Evolutionary conservation across 495 filamentous ascomycete genomes (phyloP).

Genomic region (Hypoxylon lenormandii): DNA sequence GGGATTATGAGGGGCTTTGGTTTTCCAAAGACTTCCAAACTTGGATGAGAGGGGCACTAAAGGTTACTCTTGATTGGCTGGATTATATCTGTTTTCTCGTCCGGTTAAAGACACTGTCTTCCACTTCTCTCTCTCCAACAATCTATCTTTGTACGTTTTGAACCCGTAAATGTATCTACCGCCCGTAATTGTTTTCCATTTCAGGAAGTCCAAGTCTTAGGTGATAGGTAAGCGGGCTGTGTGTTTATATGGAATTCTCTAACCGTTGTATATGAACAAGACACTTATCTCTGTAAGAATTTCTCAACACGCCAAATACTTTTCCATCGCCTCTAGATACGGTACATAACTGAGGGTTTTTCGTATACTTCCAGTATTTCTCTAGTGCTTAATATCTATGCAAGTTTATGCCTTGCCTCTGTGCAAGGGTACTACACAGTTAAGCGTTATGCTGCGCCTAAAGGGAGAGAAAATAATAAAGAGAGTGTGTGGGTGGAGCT

Average conservation of each 20-base stretch:
- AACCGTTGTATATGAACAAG: not conserved
- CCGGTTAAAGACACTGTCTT: constrained; percentile 32
- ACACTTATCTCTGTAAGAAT: not conserved
- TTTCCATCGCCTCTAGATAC: too few relatives aligned
- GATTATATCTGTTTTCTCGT: constrained; percentile 4
- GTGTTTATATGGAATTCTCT: constrained; percentile 5
- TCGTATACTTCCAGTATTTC: too few relatives aligned
- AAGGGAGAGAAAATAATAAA: too few relatives aligned
- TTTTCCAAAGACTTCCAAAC: constrained; percentile 22
- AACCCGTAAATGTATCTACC: not conserved
- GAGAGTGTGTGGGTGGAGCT: constrained; percentile 34
- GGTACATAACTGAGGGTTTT: too few relatives aligned
- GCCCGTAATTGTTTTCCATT: constrained; percentile 34
- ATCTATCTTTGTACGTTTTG: constrained; percentile 7
- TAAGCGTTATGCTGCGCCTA: constrained; percentile 4
- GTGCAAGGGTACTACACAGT: not conserved
- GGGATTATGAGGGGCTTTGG: constrained; percentile 54
- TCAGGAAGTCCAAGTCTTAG: constrained; percentile 21
- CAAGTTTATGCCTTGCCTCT: not conserved
- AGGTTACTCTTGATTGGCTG: constrained; percentile 45
- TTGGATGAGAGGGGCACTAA: constrained; percentile 37
- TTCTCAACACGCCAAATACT: too few relatives aligned
- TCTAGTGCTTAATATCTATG: too few relatives aligned
- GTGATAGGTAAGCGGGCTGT: constrained; percentile 4
- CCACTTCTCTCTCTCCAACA: not conserved